These are phyloP conservation scores for Pneumocystis canis DNA, from an alignment of 1,139 yeast genomes.

Conservation along the genomic window DNA sequence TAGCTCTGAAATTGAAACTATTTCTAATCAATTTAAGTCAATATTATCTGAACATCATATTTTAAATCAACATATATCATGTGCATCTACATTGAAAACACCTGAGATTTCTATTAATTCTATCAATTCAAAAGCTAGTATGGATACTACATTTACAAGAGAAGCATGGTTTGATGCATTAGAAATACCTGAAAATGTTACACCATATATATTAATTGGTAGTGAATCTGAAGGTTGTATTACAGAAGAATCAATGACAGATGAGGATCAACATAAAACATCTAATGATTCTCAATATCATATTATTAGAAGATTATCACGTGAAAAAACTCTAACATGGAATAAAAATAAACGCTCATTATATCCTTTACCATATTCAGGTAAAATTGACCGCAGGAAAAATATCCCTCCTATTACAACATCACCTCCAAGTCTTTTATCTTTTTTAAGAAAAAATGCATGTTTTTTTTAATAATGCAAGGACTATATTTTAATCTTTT, in stretches of 20 bases:
- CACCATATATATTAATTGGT: neutral
- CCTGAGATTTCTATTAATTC: neutral
- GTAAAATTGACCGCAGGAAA: slow-evolving; percentile 39
- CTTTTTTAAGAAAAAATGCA: slow-evolving; percentile 66
- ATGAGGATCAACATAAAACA: neutral
- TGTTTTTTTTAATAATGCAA: neutral
- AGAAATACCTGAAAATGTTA: neutral
- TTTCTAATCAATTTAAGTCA: neutral
- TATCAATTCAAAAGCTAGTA: neutral
- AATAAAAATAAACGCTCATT: slow-evolving; percentile 1
- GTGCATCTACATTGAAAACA: neutral
- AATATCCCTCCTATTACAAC: slow-evolving; percentile 48
- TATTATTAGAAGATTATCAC: neutral
- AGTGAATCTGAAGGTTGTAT: neutral
- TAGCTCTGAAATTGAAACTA: neutral
- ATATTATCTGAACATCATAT: neutral
- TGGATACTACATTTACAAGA: neutral
- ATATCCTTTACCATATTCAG: slow-evolving; percentile 4
- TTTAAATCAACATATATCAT: neutral
- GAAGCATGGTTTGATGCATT: neutral
- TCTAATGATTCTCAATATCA: neutral
- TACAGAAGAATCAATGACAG: neutral
- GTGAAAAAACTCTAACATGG: neutral
- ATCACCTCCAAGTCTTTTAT: slow-evolving; percentile 67
- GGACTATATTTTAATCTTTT: neutral